These are phyloP conservation scores for Trichosporon ovoides DNA, from an alignment of 1,284 basidiomycete genomes.

Conservation along the genomic window DNA sequence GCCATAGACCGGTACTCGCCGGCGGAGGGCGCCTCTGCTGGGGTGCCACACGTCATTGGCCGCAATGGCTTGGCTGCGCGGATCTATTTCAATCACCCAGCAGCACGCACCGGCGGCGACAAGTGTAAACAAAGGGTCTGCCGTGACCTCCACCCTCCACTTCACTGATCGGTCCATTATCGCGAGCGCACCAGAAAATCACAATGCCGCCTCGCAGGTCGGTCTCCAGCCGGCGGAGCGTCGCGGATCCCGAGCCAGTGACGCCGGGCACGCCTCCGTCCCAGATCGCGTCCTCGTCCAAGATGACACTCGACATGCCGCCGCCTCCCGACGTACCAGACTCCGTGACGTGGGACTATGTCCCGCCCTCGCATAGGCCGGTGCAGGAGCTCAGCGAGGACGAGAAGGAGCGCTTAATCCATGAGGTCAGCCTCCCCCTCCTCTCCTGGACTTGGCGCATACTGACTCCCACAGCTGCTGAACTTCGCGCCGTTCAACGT, in stretches of 20 bases:
- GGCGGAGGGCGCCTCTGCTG: neutral
- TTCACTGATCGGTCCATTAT: too few relatives aligned
- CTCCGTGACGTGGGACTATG: slow-evolving; percentile 36
- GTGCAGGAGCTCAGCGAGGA: slow-evolving; percentile 23
- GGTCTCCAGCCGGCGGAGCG: slow-evolving; percentile 6
- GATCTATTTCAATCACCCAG: slow-evolving; percentile 4
- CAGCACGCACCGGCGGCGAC: neutral
- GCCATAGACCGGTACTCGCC: neutral
- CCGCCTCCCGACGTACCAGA: slow-evolving; percentile 29
- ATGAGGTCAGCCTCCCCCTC: slow-evolving; percentile 42
- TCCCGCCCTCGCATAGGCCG: slow-evolving; percentile 6
- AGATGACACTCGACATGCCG: slow-evolving; percentile 28
- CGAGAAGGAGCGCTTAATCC: slow-evolving; percentile 31
- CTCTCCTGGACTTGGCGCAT: too few relatives aligned
- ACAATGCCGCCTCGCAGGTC: slow-evolving; percentile 24
- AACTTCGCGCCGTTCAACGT: slow-evolving; percentile 37
- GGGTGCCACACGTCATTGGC: slow-evolving; percentile 13
- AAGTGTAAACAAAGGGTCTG: slow-evolving; percentile 13
- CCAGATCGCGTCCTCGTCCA: slow-evolving; percentile 22
- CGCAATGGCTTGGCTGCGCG: neutral
- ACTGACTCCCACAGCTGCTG: slow-evolving; percentile 38
- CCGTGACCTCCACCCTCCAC: neutral
- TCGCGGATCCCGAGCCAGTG: neutral
- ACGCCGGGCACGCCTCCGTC: neutral
- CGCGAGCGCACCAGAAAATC: neutral